These are phyloP conservation scores for Diphasiastrum complanatum DNA, from an alignment of 83 land plant species.

Conservation along the genomic window DNA sequence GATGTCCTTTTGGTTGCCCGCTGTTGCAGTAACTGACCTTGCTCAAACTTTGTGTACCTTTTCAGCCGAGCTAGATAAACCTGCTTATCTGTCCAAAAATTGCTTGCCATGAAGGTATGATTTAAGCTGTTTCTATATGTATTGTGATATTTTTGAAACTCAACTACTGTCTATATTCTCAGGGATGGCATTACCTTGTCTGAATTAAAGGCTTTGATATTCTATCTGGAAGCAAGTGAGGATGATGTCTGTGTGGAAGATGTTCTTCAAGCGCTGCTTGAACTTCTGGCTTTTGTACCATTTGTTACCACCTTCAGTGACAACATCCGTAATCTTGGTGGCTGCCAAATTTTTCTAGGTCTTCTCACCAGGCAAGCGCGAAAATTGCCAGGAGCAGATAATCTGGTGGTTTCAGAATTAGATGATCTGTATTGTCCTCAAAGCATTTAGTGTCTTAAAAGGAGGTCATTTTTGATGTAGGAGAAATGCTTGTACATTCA, in stretches of 20 bases:
- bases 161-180: too few relatives aligned
- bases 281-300: constrained; percentile 57
- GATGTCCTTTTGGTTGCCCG: constrained; percentile 5
- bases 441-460: too few relatives aligned
- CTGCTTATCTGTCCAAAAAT: too few relatives aligned
- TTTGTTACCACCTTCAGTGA: constrained; percentile 61
- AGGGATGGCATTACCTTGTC: constrained; percentile 56
- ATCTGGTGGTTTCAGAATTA: background rate
- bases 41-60: too few relatives aligned
- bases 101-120: too few relatives aligned
- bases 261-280: constrained; percentile 84
- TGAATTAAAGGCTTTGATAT: constrained; percentile 66
- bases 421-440: too few relatives aligned
- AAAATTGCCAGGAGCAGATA: too few relatives aligned
- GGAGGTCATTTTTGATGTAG: too few relatives aligned
- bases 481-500: too few relatives aligned
- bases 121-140: too few relatives aligned
- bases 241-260: constrained; percentile 85
- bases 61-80: too few relatives aligned
- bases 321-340: constrained; percentile 69
- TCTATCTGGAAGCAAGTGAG: constrained; percentile 71
- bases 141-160: too few relatives aligned
- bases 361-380: constrained; percentile 66
- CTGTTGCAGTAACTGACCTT: constrained; percentile 17
- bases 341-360: constrained; percentile 69